These are phyloP conservation scores for Sequoiadendron giganteum DNA, from an alignment of 75 land plant genomes.

Conservation along the genomic window DNA sequence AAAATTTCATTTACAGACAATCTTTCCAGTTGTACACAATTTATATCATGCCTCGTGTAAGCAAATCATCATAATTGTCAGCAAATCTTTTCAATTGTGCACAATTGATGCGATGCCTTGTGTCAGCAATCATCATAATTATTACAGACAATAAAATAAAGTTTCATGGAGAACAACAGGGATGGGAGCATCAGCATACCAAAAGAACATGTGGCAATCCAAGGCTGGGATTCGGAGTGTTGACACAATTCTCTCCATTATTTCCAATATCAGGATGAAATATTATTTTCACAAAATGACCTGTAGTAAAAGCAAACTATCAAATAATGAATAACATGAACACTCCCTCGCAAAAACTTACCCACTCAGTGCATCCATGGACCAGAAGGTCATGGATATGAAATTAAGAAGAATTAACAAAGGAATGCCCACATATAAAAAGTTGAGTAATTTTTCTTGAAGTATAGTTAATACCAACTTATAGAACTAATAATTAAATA, in stretches of 20 bases:
- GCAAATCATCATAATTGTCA: too few species aligned
- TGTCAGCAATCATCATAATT: not conserved
- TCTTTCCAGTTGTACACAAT: too few species aligned
- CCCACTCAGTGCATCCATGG: not conserved
- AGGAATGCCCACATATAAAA: not conserved
- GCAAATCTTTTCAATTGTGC: not conserved
- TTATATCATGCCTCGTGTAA: too few species aligned
- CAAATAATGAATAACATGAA: not conserved
- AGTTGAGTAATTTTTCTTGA: not conserved
- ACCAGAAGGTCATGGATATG: not conserved
- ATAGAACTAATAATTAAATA: not conserved
- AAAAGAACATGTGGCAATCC: slow-evolving; percentile 92
- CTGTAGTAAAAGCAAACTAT: slow-evolving; percentile 48
- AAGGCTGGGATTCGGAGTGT: slow-evolving; percentile 88
- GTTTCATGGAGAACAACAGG: not conserved
- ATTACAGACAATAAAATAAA: not conserved
- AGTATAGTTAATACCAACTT: not conserved
- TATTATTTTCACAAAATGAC: slow-evolving; percentile 87
- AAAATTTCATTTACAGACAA: too few species aligned
- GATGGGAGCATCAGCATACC: slow-evolving; percentile 33
- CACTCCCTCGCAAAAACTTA: slow-evolving; percentile 4
- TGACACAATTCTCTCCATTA: slow-evolving; percentile 98
- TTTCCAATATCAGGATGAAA: slow-evolving; percentile 98
- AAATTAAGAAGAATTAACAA: not conserved
- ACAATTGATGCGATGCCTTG: not conserved